These are phyloP conservation scores for Delonix regia DNA, from an alignment of 306 rosid genomes.

Conservation along the genomic window DNA sequence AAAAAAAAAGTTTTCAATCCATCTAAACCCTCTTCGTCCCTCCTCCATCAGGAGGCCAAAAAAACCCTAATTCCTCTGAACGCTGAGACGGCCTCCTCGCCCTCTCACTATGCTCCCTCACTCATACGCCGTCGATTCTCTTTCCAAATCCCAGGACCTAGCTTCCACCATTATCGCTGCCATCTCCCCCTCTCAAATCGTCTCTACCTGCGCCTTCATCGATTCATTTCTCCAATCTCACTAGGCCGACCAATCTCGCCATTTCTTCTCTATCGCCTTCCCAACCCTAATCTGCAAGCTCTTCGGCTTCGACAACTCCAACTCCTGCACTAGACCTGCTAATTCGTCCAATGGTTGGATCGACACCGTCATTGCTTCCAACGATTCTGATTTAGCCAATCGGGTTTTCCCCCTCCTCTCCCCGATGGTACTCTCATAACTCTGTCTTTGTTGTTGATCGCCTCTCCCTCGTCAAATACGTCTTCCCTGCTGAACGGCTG, in stretches of 20 bases:
- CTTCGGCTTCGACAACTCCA: slow-evolving; percentile 68
- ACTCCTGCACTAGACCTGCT: not conserved
- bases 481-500: slow-evolving; percentile 78
- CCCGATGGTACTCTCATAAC: slow-evolving; percentile 63
- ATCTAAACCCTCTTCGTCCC: slow-evolving; percentile 3
- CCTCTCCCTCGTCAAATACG: slow-evolving; percentile 71
- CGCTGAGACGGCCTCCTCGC: not conserved
- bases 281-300: slow-evolving; percentile 82
- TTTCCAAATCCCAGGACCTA: slow-evolving; percentile 67
- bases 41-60: not conserved
- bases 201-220: slow-evolving; percentile 69
- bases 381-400: slow-evolving; percentile 48
- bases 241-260: slow-evolving; percentile 83
- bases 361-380: slow-evolving; percentile 47
- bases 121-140: slow-evolving; percentile 70
- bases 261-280: slow-evolving; percentile 87
- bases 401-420: slow-evolving; percentile 60
- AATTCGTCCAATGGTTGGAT: slow-evolving; percentile 65
- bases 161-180: slow-evolving; percentile 58
- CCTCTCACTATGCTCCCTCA: slow-evolving; percentile 64
- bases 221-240: slow-evolving; percentile 66
- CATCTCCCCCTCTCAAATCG: slow-evolving; percentile 55
- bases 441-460: slow-evolving; percentile 67
- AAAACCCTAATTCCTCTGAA: slow-evolving; percentile 43
- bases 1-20: slow-evolving; percentile 40